Base-by-base conservation (phyloP, 2,329 filamentous ascomycete genomes). In the Pseudopithomyces chartarum region DNA sequence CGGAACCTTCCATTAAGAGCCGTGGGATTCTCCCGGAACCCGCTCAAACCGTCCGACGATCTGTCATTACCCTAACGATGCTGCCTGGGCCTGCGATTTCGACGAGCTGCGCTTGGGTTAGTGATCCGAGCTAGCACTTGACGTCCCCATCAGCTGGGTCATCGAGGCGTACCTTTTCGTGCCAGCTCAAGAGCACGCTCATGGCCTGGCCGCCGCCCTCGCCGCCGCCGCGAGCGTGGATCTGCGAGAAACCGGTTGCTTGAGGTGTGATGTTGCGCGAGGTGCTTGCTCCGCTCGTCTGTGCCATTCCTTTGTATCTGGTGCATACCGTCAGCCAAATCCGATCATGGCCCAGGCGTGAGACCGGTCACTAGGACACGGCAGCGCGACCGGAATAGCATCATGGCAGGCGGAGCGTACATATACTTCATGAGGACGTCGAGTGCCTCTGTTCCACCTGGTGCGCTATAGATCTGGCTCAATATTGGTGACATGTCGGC, bases 401-500 rank as follows among this genome's bases (percentile, higher is more conserved):
- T 33, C 19, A 23, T 43, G 56, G 60, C 56, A 56, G 46, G 45
- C 40, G 45, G 40, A 55, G 82, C 90, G 71, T 86, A 97, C 87
- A 97, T 82, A 79, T 97, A 99, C 82, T 99, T 99, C 91, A 97
- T 97, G 76, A 99, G 81, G 50, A 94, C 92, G 76, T 99, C 95
- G 65, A 96, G 81, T 59, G 90, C 84, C 78, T 98, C 95, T 59
- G 86, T 87, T 26, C 95, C 95, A 59, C 90, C 90, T 49, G 90
- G 86, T 11, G 88, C 87, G 57, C 81, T 82, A 79, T 95, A 92
- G 70, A 98, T 90, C 56, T 88, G 86, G 78, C 89, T 87, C 65
- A 99, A 82, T 70, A 98, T 87, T 13, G 91, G 90, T 62, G 88
- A 92, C 91, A 98, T 98, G 68, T 99, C 95, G 67, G 90, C 90